Base-by-base conservation (phyloP, 139 green algal genomes). In the Tetradesmus lagerheimii region DNA sequence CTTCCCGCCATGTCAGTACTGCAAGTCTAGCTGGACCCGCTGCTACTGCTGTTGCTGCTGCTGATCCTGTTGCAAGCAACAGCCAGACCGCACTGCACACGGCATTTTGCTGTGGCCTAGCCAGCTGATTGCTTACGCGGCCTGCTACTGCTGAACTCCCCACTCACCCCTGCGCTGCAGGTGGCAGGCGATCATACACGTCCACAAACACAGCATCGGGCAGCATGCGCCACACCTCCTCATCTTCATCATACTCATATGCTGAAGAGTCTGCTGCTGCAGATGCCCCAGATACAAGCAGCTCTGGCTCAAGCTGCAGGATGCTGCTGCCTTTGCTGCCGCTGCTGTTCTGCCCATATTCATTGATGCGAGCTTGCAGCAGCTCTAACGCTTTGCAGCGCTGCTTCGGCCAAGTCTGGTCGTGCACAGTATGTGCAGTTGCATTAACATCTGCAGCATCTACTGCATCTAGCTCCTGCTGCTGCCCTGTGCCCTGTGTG, bases 361-460 rank as follows among this genome's bases (percentile, higher is more conserved):
- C 57, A n/a, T 71, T 71, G 20, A 31, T 71, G 57, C 57, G 20
- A 23, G 57, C 18, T 18, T 71, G 57, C 57, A 71, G 57, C 57
- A 71, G 57, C 57, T 71, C 23, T 8, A 71, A n/a, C 11, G 57
- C 57, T 31, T 71, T 5, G 3, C 1, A n/a, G 31, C 25, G 57
- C 57, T 71, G 23, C 57, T 71, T 71, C 20, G 57, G 57, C 57
- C 57, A 71, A 31, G 57, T 6, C 57, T 71, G 57, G 57, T 31
- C 57, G 3, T n/a, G 57, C 57, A 8, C 57, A 71, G 57, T 23
- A 31, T 8, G 25, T 71, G 57, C 25, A 8, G 71, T n/a, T 79
- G 71, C n/a, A 79, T 47, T 71, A 95, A 92, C 23, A 94, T 93
- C 29, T 94, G 83, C 77, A 83, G 29, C 18, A 50, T 34, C 37